These are phyloP conservation scores for Raffaelea deltoideospora DNA, from an alignment of 2,329 filamentous ascomycete species.

Conservation along the genomic window DNA sequence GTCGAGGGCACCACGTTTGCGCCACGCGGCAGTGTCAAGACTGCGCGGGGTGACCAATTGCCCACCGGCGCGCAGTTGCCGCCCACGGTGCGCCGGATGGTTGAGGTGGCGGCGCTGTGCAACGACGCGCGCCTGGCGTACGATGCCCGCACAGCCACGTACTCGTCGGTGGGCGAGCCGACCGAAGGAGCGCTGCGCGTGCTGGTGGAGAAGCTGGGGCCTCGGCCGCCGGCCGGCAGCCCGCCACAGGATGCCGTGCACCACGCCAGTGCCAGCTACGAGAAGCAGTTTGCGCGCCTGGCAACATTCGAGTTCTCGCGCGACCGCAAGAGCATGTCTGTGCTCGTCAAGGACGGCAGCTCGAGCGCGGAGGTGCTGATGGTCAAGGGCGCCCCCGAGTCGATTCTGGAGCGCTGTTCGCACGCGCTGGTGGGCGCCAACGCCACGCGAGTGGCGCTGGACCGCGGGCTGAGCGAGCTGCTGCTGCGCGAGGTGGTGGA, in stretches of 20 bases:
- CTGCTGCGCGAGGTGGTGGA: conserved; percentile 69
- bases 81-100: conserved; percentile 64
- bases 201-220: conserved; percentile 87
- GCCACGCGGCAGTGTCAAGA: conserved; percentile 57
- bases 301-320: conserved; percentile 94
- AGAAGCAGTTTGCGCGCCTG: conserved; percentile 56
- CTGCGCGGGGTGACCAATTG: conserved; percentile 50
- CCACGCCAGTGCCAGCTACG: conserved; percentile 72
- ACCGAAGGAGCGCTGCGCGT: conserved; percentile 89
- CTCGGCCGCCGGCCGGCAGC: conserved; percentile 44
- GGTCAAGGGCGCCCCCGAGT: conserved; percentile 93
- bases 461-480: conserved; percentile 51
- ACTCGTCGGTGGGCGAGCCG: conserved; percentile 78
- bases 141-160: conserved; percentile 59
- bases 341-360: conserved; percentile 58
- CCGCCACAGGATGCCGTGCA: conserved; percentile 54
- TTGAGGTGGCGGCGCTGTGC: conserved; percentile 59
- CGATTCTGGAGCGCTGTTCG: conserved; percentile 83
- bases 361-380: conserved; percentile 55
- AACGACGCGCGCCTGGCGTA: conserved; percentile 78
- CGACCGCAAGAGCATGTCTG: conserved; percentile 98
- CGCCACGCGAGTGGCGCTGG: conserved; percentile 62
- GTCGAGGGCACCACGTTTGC: conserved; percentile 89
- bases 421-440: conserved; percentile 62
- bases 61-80: conserved; percentile 56